Evolutionary conservation across 2,329 filamentous ascomycete species (phyloP).

Genomic region (Cytospora leucostoma): DNA sequence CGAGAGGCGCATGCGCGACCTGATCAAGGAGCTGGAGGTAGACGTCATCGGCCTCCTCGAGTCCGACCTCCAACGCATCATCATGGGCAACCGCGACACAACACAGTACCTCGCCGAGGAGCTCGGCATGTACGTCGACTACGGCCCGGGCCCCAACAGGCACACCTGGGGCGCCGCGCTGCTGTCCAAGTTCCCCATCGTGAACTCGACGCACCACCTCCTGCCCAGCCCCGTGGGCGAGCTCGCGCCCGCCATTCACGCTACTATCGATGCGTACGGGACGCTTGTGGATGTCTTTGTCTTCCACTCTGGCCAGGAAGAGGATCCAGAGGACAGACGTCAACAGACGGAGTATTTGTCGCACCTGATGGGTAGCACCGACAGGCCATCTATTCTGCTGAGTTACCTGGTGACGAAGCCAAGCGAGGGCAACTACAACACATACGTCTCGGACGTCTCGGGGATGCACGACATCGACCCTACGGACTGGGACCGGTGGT

Average conservation of each 20-base stretch:
- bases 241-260: constrained; percentile 91
- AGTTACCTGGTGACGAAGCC: constrained; percentile 93
- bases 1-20: constrained; percentile 87
- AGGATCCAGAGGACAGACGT: constrained; percentile 88
- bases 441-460: constrained; percentile 80
- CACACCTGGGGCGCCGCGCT: constrained; percentile 96
- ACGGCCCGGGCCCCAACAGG: constrained; percentile 95
- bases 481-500: constrained; percentile 95
- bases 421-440: constrained; percentile 92
- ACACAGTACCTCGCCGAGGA: constrained; percentile 96
- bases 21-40: constrained; percentile 92
- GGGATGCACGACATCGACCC: constrained; percentile 96
- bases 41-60: constrained; percentile 95
- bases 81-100: constrained; percentile 98
- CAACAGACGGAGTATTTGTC: constrained; percentile 85
- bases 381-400: constrained; percentile 80
- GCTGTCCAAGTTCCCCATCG: constrained; percentile 94
- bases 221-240: constrained; percentile 92
- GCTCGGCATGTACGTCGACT: constrained; percentile 98
- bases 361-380: constrained; percentile 80
- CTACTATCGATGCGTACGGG: constrained; percentile 92
- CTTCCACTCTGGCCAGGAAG: constrained; percentile 98
- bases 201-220: constrained; percentile 95
- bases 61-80: constrained; percentile 91
- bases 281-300: constrained; percentile 91